These are phyloP conservation scores for Nidularia pulvinata DNA, from an alignment of 768 basidiomycete genomes.

Conservation along the genomic window DNA sequence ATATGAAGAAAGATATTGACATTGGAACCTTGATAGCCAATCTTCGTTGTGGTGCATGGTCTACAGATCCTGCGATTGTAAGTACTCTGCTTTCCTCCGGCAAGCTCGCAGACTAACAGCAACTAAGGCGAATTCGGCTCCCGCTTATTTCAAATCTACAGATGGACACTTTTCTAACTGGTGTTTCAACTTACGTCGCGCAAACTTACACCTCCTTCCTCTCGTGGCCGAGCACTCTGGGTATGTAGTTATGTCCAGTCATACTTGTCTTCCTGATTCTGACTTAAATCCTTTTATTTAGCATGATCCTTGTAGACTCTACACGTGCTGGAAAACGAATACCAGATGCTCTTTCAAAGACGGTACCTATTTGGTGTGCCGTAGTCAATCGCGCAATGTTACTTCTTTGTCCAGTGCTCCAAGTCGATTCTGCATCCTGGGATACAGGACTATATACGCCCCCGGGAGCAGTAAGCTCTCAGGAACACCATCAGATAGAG, in stretches of 20 bases:
- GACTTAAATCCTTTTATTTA: constrained; percentile 19
- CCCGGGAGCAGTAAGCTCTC: constrained; percentile 60
- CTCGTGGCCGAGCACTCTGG: constrained; percentile 54
- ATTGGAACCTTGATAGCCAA: constrained; percentile 56
- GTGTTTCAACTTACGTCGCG: constrained; percentile 81
- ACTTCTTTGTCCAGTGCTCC: constrained; percentile 24
- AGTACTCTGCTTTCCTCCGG: neutral
- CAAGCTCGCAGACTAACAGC: neutral
- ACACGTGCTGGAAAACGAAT: constrained; percentile 92
- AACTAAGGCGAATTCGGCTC: constrained; percentile 26
- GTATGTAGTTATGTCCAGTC: constrained; percentile 33
- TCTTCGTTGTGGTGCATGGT: constrained; percentile 94
- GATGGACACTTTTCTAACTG: constrained; percentile 88
- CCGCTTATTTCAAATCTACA: constrained; percentile 91
- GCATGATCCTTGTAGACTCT: constrained; percentile 88
- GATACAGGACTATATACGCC: constrained; percentile 69
- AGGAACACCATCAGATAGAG: constrained; percentile 85
- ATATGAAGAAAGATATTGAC: neutral
- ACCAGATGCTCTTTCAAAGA: constrained; percentile 93
- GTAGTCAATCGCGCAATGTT: constrained; percentile 73
- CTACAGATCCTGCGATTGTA: constrained; percentile 68
- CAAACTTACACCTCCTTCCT: constrained; percentile 80
- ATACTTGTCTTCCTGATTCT: neutral
- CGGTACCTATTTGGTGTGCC: constrained; percentile 93
- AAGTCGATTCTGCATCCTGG: constrained; percentile 35